These are phyloP conservation scores for Diaporthe citri DNA, from an alignment of 2,329 filamentous ascomycete genomes.

Conservation along the genomic window DNA sequence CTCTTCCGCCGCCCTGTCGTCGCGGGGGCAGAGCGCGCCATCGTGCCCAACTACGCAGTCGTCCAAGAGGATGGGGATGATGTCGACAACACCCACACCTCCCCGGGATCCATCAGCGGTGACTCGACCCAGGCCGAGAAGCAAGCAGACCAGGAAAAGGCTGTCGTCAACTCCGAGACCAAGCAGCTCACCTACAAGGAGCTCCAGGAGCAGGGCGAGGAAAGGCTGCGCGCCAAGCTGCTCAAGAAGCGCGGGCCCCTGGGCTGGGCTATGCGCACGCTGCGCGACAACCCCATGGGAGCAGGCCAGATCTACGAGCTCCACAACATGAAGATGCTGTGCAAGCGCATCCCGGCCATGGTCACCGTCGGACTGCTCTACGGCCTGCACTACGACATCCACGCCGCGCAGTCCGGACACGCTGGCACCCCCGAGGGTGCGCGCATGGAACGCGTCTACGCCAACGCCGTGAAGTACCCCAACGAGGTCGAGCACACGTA, in stretches of 20 bases:
- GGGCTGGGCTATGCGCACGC: slow-evolving; percentile 86
- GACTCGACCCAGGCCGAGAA: slow-evolving; percentile 43
- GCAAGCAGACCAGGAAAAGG: slow-evolving; percentile 56
- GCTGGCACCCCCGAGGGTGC: slow-evolving; percentile 78
- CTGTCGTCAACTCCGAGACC: slow-evolving; percentile 60
- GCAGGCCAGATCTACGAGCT: slow-evolving; percentile 80
- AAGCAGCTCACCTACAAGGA: slow-evolving; percentile 71
- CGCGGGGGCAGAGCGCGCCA: slow-evolving; percentile 64
- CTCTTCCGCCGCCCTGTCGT: slow-evolving; percentile 71
- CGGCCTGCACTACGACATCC: slow-evolving; percentile 85
- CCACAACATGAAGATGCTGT: slow-evolving; percentile 74
- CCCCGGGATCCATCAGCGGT: slow-evolving; percentile 40
- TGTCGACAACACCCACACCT: slow-evolving; percentile 42
- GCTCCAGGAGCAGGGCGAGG: slow-evolving; percentile 68
- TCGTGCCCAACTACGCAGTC: slow-evolving; percentile 83
- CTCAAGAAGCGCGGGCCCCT: slow-evolving; percentile 73
- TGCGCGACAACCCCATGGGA: slow-evolving; percentile 80
- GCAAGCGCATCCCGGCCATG: slow-evolving; percentile 77
- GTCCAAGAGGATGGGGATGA: slow-evolving; percentile 73
- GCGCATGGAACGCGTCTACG: slow-evolving; percentile 78
- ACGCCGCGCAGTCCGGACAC: slow-evolving; percentile 79
- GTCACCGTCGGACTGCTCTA: slow-evolving; percentile 75
- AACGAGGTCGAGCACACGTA: slow-evolving; percentile 79
- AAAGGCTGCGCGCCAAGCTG: slow-evolving; percentile 73
- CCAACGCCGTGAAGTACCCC: slow-evolving; percentile 72